Base-by-base conservation (phyloP, 78 protist genomes). In the Chrysochromulina parva region DNA sequence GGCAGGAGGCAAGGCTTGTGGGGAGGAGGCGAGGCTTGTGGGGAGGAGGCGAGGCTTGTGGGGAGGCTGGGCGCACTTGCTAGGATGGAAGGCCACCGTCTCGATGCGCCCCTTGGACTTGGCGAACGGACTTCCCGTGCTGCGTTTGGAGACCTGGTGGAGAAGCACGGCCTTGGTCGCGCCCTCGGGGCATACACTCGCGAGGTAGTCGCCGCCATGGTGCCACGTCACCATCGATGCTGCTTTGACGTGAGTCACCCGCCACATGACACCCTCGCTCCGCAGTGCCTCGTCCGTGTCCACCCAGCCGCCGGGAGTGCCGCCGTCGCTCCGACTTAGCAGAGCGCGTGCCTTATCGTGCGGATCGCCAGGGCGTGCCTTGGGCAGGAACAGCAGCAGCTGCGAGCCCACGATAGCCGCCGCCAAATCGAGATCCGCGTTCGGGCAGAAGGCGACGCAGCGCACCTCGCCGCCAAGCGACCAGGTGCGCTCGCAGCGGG, bases 181-280 rank as follows among this genome's bases (percentile, higher is more conserved):
- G 14, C 78, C 59, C 26, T 96, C 94, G 22, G 98, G 97, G 54
- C 90, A 73, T 0, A 96, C 93, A 1, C 97, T 71, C 22, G 96
- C 96, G n/a, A 97, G 59, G 90, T 98, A 98, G 74, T 98, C 98
- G 67, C 99, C 99, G 86, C 93, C 89, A 78, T 69, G 80, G 93
- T 98, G 99, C 98, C 98, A 97, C 14, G 91, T 47, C 24, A 78
- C 57, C 48, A 0, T 0, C 19, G 16, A 4, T 7, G 86, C 86
- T 1, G 48, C 1, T 62, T 53, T 52, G 20, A 22, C 60, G 86
- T 78, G 86, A 26, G 86, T 0, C 19, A 78, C 82, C 55, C 48
- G 28, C 82, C 82, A 74, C 52, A 1, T 17, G 14, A 74, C 82
- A 2, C 82, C 82, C 52, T 28, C 57, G 55, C 2, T 2, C 55